phyloP scores from a whole-genome alignment of 1,139 yeast species.

The Sugiyamaella paludigena region DNA sequence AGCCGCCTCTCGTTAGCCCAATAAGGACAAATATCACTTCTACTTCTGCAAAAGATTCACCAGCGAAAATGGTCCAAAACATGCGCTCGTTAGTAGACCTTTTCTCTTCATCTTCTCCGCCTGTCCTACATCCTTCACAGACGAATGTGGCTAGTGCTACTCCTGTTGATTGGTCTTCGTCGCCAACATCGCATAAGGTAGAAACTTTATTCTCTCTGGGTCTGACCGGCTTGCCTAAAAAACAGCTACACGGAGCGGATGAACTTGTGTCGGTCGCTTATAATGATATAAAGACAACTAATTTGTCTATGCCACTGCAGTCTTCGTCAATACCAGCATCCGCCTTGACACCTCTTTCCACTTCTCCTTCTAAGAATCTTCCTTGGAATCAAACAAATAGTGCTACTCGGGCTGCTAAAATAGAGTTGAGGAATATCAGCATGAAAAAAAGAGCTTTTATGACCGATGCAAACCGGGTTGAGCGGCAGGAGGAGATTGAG shows the following conservation, averaged over 20 bases:
- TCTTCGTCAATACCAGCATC: neutral
- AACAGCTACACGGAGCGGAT: neutral
- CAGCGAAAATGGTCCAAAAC: no score
- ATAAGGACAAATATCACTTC: no score
- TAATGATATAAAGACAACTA: neutral
- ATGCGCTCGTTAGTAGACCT: no score
- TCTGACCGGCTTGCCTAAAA: neutral
- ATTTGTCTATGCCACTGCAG: neutral
- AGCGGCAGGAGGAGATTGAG: constrained; percentile 1
- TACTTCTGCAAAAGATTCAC: no score
- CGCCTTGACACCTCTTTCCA: neutral
- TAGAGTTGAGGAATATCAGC: constrained; percentile 3
- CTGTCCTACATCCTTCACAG: no score
- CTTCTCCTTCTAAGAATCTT: constrained; percentile 3
- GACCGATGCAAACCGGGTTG: neutral
- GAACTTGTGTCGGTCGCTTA: neutral
- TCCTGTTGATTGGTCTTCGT: constrained; percentile 33
- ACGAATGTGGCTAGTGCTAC: constrained; percentile 1
- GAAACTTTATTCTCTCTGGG: constrained; percentile 29
- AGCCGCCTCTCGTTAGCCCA: no score
- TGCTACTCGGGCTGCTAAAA: constrained; percentile 9
- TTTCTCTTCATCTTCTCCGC: no score
- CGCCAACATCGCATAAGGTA: constrained; percentile 36
- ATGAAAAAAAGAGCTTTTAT: constrained; percentile 8
- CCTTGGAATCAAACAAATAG: constrained; percentile 16